These are phyloP conservation scores for Hysterangium stoloniferum DNA, from an alignment of 768 basidiomycete genomes.

Conservation along the genomic window DNA sequence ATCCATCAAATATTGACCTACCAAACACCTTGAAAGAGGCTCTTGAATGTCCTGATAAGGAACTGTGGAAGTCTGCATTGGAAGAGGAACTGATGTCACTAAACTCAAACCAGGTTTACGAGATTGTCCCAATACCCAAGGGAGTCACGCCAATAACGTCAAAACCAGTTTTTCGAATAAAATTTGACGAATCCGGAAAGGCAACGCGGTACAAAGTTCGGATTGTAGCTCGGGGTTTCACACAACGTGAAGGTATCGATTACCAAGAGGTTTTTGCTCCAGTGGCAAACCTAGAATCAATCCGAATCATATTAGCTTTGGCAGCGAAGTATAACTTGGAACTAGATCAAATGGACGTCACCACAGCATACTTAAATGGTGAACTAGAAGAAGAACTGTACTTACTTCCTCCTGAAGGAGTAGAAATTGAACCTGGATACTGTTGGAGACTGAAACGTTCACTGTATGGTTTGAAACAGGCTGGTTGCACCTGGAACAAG, in stretches of 20 bases:
- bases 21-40: too few relatives aligned
- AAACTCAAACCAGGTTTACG: slow-evolving; percentile 17
- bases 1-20: too few relatives aligned
- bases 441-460: slow-evolving; percentile 3
- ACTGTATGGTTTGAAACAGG: slow-evolving; percentile 36
- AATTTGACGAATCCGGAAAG: too few relatives aligned
- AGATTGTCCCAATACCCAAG: slow-evolving; percentile 15
- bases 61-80: too few relatives aligned
- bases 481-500: slow-evolving; percentile 27
- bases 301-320: slow-evolving; percentile 14
- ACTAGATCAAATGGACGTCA: slow-evolving; percentile 26
- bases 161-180: too few relatives aligned
- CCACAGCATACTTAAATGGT: too few relatives aligned
- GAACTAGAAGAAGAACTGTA: slow-evolving; percentile 19
- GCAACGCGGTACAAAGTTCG: too few relatives aligned
- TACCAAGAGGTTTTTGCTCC: slow-evolving; percentile 16
- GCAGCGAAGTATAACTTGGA: slow-evolving; percentile 13
- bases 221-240: too few relatives aligned
- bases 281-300: slow-evolving; percentile 8
- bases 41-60: too few relatives aligned
- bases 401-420: slow-evolving; percentile 16
- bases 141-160: too few relatives aligned
- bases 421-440: not conserved
- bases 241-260: too few relatives aligned
- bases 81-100: too few relatives aligned